phyloP scores from a whole-genome alignment of 495 filamentous ascomycete species.

The Aspergillus heteromorphus region DNA sequence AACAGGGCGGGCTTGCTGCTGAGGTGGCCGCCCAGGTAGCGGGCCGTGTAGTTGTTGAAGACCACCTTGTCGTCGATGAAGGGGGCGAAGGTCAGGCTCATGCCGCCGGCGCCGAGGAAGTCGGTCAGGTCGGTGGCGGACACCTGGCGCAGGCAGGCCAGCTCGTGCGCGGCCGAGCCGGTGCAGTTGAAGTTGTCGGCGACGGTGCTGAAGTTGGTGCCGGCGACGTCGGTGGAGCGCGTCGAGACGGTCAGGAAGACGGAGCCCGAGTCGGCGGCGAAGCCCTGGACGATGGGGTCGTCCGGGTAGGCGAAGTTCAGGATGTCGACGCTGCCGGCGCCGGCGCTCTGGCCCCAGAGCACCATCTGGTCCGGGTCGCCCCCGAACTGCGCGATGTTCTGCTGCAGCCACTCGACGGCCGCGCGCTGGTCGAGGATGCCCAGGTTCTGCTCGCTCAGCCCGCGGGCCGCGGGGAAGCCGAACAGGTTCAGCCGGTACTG shows the following conservation, averaged over 20 bases:
- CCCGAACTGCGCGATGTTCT: constrained; percentile 14
- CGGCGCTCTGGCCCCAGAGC: constrained; percentile 35
- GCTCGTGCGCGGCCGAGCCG: constrained; percentile 22
- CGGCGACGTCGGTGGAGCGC: neutral
- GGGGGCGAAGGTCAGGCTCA: neutral
- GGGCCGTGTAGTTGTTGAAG: constrained; percentile 33
- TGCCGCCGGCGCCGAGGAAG: constrained; percentile 15
- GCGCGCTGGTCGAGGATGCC: constrained; percentile 58
- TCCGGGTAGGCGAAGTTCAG: constrained; percentile 4
- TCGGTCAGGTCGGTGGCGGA: constrained; percentile 21
- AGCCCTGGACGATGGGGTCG: constrained; percentile 1
- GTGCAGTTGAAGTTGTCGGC: constrained; percentile 34
- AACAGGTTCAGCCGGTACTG: constrained; percentile 18
- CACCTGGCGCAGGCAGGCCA: constrained; percentile 37
- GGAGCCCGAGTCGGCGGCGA: neutral
- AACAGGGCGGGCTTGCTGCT: constrained; percentile 23
- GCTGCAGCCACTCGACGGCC: constrained; percentile 36
- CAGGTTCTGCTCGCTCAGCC: constrained; percentile 25
- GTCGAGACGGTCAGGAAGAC: neutral
- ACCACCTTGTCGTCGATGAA: constrained; percentile 3
- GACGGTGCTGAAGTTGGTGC: constrained; percentile 32
- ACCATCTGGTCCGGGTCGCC: constrained; percentile 32
- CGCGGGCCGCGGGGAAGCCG: constrained; percentile 8
- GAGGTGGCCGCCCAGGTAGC: constrained; percentile 6
- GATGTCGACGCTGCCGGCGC: constrained; percentile 13